Conservation (phyloP, 2,329 filamentous ascomycete genomes). For the Rugonectria rugulosa region DNA sequence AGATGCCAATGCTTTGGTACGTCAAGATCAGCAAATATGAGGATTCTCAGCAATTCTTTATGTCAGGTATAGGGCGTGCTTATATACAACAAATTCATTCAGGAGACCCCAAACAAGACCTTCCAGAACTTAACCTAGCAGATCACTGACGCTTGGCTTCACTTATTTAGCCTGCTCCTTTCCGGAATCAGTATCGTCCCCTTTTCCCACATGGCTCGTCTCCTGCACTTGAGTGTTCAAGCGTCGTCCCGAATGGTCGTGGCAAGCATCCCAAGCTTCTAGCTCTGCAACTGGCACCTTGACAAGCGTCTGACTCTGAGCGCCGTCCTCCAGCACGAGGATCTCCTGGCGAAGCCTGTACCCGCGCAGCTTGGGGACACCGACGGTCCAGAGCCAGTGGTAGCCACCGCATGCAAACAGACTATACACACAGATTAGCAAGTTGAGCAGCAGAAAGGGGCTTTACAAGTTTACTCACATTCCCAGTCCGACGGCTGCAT, state of each 20-base stretch:
- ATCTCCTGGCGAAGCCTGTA: conserved; percentile 66
- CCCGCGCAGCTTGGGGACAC: conserved; percentile 58
- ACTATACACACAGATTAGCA: conserved; percentile 40
- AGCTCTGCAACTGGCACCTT: conserved; percentile 62
- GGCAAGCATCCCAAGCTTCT: conserved; percentile 63
- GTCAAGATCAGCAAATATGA: too few relatives aligned
- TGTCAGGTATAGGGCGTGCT: too few relatives aligned
- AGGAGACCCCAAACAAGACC: too few relatives aligned
- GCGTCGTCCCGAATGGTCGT: conserved; percentile 55
- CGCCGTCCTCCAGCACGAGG: conserved; percentile 54
- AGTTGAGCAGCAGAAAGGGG: not conserved
- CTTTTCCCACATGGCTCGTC: not conserved
- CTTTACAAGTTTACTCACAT: conserved; percentile 57
- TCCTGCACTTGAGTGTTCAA: conserved; percentile 1
- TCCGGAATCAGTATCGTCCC: conserved; percentile 18
- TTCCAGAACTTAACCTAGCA: too few relatives aligned
- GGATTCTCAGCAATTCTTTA: too few relatives aligned
- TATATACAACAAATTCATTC: too few relatives aligned
- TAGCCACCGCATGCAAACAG: conserved; percentile 62
- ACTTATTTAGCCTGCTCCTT: conserved; percentile 8
- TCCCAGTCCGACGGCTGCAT: conserved; percentile 68
- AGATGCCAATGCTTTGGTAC: too few relatives aligned
- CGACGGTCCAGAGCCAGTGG: conserved; percentile 65
- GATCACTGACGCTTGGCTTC: too few relatives aligned
- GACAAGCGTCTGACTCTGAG: conserved; percentile 55